Percentiles rank a stretch among this genome's conserved stretches.
Evolutionary conservation across 345 rosid genomes (phyloP).

Genomic region (Brassica rapa): DNA sequence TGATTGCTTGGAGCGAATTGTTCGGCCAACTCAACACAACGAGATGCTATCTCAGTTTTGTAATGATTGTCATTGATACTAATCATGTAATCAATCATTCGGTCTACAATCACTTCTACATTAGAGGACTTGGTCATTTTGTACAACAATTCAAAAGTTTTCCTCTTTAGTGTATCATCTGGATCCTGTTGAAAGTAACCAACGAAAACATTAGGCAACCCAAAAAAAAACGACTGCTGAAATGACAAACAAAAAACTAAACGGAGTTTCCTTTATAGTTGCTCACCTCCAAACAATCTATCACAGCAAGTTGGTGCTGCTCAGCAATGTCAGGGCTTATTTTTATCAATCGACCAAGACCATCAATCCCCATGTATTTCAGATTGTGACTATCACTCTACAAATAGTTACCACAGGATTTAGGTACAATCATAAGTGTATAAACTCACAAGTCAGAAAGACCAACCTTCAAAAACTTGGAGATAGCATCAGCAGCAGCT

Average conservation of each 20-base stretch:
- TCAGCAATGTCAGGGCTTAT: constrained; percentile 92
- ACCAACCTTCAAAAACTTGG: constrained; percentile 88
- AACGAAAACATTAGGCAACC: constrained; percentile 22
- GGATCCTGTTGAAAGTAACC: constrained; percentile 66
- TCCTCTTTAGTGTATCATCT: constrained; percentile 95
- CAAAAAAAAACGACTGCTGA: not conserved
- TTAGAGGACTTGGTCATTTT: constrained; percentile 98
- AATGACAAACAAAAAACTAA: not conserved
- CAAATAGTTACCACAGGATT: constrained; percentile 34
- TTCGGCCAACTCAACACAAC: constrained; percentile 93
- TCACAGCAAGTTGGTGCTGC: constrained; percentile 97
- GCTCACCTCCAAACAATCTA: constrained; percentile 97
- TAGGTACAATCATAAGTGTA: constrained; percentile 16
- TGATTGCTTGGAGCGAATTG: constrained; percentile 98
- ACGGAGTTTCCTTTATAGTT: not conserved
- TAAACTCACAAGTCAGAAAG: constrained; percentile 5
- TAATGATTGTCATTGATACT: constrained; percentile 91
- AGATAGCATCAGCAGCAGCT: constrained; percentile 84
- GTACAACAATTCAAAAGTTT: constrained; percentile 88
- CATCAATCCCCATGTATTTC: constrained; percentile 96
- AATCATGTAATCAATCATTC: constrained; percentile 98
- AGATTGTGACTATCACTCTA: constrained; percentile 98
- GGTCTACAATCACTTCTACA: constrained; percentile 96
- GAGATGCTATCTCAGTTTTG: constrained; percentile 97
- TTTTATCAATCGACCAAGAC: constrained; percentile 88